Evolutionary conservation across 192 early-diverging fungal genomes (phyloP).

Genomic region (Martensiomyces pterosporus): DNA sequence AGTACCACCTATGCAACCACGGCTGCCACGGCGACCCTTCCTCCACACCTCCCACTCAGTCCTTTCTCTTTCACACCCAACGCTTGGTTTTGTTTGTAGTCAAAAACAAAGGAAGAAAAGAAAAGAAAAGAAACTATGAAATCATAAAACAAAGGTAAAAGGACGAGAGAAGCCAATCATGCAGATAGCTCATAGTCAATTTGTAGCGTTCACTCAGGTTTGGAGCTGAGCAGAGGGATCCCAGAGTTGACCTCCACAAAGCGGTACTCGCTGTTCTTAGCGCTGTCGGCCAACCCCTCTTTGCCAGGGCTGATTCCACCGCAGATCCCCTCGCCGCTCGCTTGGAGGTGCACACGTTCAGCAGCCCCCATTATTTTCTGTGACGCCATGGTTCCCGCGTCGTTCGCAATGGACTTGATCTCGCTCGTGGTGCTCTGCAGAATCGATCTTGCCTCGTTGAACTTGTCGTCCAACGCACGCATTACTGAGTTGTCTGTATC

Average conservation of each 20-base stretch:
- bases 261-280: constrained; percentile 4
- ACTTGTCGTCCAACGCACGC: constrained; percentile 30
- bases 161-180: not conserved
- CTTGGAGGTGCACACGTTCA: constrained; percentile 9
- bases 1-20: no score
- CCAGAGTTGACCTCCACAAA: constrained; percentile 38
- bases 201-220: no score
- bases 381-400: constrained; percentile 13
- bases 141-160: not conserved
- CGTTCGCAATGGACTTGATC: constrained; percentile 23
- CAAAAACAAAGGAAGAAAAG: constrained; percentile 6
- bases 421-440: constrained; percentile 23
- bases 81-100: no score
- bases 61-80: no score
- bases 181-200: no score
- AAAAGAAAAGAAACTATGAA: not conserved
- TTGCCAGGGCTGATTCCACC: not conserved
- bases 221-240: constrained; percentile 29
- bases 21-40: no score
- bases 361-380: constrained; percentile 11
- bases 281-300: not conserved
- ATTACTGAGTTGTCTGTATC: constrained; percentile 15
- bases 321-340: constrained; percentile 22
- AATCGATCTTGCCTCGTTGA: constrained; percentile 30
- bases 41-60: no score